phyloP scores from a whole-genome alignment of 78 protist species.

The Dictyostelium firmibasis region DNA sequence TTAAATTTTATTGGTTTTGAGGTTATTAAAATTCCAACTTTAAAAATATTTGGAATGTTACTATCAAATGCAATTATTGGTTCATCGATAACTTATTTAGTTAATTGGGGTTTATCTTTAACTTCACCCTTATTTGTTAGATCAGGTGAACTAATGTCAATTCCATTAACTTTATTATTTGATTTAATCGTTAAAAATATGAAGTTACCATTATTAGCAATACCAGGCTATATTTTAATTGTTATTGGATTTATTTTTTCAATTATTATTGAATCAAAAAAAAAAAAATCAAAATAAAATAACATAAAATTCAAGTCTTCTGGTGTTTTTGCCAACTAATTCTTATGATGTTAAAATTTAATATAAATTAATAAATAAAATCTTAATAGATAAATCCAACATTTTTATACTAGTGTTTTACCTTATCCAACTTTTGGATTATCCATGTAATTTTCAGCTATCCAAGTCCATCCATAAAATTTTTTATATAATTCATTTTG shows the following conservation, averaged over 20 bases:
- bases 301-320: no score
- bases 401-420: no score
- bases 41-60: background rate
- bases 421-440: no score
- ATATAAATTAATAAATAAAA: no score
- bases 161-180: slow-evolving; percentile 30
- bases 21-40: background rate
- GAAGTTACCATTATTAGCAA: slow-evolving; percentile 11
- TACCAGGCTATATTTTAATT: slow-evolving; percentile 43
- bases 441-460: no score
- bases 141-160: slow-evolving; percentile 66
- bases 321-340: no score
- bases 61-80: background rate
- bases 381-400: no score
- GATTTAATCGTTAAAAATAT: slow-evolving; percentile 9
- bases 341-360: no score
- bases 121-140: slow-evolving; percentile 56
- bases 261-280: slow-evolving; percentile 11
- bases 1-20: background rate
- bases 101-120: slow-evolving; percentile 33
- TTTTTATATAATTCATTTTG: no score
- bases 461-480: no score
- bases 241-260: slow-evolving; percentile 32
- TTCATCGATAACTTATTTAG: background rate
- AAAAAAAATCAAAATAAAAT: background rate